A percentile compares a stretch with the other conserved stretches of the same genome.
phyloP scores from a whole-genome alignment of 139 green algal species.

The Protoeuglena noctilucae region DNA sequence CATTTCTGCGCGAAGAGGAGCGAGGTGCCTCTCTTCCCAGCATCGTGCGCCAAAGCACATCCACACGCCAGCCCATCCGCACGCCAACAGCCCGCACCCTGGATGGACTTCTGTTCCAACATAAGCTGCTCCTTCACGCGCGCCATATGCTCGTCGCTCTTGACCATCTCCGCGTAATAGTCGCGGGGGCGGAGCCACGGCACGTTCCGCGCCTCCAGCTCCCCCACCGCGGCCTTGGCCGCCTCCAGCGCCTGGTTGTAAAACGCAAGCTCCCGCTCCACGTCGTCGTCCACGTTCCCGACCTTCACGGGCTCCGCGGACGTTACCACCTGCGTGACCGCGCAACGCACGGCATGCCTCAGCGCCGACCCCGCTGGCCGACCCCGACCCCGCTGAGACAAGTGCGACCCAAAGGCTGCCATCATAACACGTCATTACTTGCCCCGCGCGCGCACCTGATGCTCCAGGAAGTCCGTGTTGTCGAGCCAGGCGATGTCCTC shows the following conservation, averaged over 20 bases:
- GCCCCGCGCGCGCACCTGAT: slow-evolving; percentile 18
- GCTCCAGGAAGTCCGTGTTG: too few species aligned
- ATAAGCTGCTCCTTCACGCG: slow-evolving; percentile 74
- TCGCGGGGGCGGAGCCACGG: slow-evolving; percentile 68
- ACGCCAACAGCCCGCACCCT: slow-evolving; percentile 56
- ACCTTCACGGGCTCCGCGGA: slow-evolving; percentile 13
- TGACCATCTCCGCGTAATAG: slow-evolving; percentile 98
- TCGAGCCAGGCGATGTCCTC: slow-evolving; percentile 86
- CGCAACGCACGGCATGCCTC: slow-evolving; percentile 10
- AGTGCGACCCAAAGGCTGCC: background rate
- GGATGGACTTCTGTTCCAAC: slow-evolving; percentile 60
- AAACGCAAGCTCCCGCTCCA: slow-evolving; percentile 76
- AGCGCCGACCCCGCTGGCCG: background rate
- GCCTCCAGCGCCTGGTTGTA: slow-evolving; percentile 76
- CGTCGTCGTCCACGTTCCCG: slow-evolving; percentile 66
- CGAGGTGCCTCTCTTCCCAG: background rate
- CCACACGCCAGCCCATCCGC: background rate
- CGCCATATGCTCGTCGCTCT: slow-evolving; percentile 88
- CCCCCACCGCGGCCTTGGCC: slow-evolving; percentile 39
- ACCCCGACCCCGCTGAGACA: too few species aligned
- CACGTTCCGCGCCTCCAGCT: slow-evolving; percentile 41
- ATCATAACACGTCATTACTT: slow-evolving; percentile 33
- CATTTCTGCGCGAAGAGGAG: background rate
- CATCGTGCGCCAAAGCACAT: background rate
- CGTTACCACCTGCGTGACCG: slow-evolving; percentile 28